Evolutionary conservation across 305 asterid species (phyloP).

Genomic region (Solanum hybrid): DNA sequence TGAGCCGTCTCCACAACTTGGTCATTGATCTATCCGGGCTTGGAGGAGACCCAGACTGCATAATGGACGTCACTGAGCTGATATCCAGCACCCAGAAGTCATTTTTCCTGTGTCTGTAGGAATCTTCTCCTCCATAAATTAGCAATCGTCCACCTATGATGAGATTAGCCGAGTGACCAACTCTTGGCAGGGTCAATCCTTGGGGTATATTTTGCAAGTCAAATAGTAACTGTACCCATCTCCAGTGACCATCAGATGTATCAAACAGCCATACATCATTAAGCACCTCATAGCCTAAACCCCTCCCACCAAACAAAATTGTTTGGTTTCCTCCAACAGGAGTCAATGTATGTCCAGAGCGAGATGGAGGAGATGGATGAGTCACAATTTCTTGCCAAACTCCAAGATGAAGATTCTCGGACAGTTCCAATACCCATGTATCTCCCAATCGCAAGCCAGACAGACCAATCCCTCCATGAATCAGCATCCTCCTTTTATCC

Average conservation of each 20-base stretch:
- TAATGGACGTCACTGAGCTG: constrained; percentile 20
- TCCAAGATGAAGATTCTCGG: constrained; percentile 52
- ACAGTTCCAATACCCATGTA: constrained; percentile 63
- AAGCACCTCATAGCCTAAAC: constrained; percentile 63
- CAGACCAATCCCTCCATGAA: constrained; percentile 84
- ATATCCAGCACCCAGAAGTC: constrained; percentile 86
- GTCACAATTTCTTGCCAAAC: constrained; percentile 53
- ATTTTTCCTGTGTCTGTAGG: constrained; percentile 53
- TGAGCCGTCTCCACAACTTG: constrained; percentile 60
- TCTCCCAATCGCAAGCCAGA: constrained; percentile 60
- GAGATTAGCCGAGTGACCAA: constrained; percentile 86
- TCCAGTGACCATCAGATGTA: constrained; percentile 30
- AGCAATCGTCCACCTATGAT: constrained; percentile 69
- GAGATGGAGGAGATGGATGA: constrained; percentile 57
- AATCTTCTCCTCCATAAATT: constrained; percentile 88
- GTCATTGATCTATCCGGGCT: constrained; percentile 15
- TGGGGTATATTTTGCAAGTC: constrained; percentile 51
- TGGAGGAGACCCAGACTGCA: constrained; percentile 19
- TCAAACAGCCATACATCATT: constrained; percentile 79
- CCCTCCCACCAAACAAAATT: constrained; percentile 84
- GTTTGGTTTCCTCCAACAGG: constrained; percentile 42
- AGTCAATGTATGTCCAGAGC: constrained; percentile 91
- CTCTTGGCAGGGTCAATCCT: constrained; percentile 66
- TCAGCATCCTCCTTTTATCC: constrained; percentile 44
- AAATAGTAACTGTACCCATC: constrained; percentile 53